phyloP scores from a whole-genome alignment of 2,329 filamentous ascomycete species.

The Sclerotinia subarctica region DNA sequence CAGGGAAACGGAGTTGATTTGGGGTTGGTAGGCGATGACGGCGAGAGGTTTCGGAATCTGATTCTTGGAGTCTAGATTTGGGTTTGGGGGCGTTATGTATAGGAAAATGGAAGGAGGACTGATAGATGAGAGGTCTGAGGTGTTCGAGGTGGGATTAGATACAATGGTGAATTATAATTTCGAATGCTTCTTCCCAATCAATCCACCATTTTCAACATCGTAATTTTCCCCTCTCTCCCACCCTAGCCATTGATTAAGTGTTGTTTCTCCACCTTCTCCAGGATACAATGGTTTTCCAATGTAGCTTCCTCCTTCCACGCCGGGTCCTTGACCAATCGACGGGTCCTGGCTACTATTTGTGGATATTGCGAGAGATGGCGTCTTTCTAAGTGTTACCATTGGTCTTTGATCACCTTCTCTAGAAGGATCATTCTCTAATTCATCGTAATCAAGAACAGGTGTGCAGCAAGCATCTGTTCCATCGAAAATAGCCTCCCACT shows the following conservation, averaged over 20 bases:
- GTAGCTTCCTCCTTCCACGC: constrained; percentile 68
- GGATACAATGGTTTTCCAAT: constrained; percentile 55
- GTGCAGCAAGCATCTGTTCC: constrained; percentile 89
- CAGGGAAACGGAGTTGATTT: constrained; percentile 7
- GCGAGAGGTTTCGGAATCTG: background rate
- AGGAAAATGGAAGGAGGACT: background rate
- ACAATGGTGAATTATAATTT: constrained; percentile 42
- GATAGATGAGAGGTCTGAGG: background rate
- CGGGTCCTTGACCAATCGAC: constrained; percentile 56
- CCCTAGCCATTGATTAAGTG: constrained; percentile 69
- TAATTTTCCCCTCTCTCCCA: constrained; percentile 73
- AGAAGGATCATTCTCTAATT: constrained; percentile 56
- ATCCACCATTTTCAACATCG: constrained; percentile 58
- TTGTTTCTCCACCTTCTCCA: constrained; percentile 69
- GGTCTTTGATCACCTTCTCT: constrained; percentile 69
- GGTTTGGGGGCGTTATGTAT: constrained; percentile 9
- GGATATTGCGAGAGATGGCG: constrained; percentile 64
- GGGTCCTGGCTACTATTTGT: constrained; percentile 42
- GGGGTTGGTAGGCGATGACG: background rate
- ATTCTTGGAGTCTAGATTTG: constrained; percentile 15
- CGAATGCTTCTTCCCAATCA: constrained; percentile 49
- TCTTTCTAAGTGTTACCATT: constrained; percentile 63
- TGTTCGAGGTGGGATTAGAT: background rate
- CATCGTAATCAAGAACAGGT: constrained; percentile 74
- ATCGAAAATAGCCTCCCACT: constrained; percentile 87